phyloP scores from a whole-genome alignment of 192 early-diverging fungal species.

The Chytriomyces confervae region DNA sequence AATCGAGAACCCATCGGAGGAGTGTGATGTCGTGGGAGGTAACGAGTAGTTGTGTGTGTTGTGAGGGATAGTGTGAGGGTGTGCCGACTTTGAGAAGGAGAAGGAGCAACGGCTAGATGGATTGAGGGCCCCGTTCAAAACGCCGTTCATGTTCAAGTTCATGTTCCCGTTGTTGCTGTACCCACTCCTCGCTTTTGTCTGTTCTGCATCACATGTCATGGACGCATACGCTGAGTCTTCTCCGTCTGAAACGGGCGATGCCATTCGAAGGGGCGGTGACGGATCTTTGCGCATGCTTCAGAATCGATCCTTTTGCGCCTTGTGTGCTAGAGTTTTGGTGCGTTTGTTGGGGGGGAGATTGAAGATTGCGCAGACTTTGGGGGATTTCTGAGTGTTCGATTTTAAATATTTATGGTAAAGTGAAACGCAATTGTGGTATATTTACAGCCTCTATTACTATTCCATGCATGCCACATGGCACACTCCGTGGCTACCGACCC shows the following conservation, averaged over 20 bases:
- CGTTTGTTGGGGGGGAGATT: too few relatives aligned
- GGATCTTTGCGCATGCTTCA: neutral
- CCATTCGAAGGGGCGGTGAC: neutral
- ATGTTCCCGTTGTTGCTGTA: neutral
- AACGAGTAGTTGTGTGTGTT: neutral
- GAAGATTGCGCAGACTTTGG: too few relatives aligned
- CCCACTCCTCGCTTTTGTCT: neutral
- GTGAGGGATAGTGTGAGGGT: neutral
- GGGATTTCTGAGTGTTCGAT: neutral
- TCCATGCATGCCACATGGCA: neutral
- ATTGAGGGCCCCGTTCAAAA: neutral
- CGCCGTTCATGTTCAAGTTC: neutral
- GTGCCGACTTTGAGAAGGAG: neutral
- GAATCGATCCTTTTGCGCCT: neutral
- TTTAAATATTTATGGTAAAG: neutral
- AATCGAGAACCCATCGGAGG: constrained; percentile 6
- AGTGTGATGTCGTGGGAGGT: neutral
- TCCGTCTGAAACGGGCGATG: constrained; percentile 11
- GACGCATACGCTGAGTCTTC: constrained; percentile 21
- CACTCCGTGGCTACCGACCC: neutral
- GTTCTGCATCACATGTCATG: neutral
- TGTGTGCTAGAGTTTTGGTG: too few relatives aligned
- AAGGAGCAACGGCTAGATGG: neutral
- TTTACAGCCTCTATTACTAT: too few relatives aligned
- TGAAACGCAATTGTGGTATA: too few relatives aligned